Conservation (phyloP, 2,329 filamentous ascomycete genomes). For the Hypoxylon sp. region DNA sequence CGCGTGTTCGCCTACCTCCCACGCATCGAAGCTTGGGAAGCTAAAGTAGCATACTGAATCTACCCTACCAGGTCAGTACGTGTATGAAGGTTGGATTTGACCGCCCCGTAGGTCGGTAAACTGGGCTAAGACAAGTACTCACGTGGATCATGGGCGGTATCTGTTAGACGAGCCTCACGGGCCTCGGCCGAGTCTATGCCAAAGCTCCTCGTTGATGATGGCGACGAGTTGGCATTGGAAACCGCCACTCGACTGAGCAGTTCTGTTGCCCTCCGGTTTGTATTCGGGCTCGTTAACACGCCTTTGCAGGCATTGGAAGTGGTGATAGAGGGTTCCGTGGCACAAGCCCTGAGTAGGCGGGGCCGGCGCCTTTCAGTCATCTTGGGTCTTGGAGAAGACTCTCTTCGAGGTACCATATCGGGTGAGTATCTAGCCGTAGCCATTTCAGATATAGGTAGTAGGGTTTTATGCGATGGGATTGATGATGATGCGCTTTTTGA, state of each 20-base stretch:
- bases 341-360: slow-evolving; percentile 67
- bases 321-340: slow-evolving; percentile 71
- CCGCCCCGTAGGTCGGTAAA: slow-evolving; percentile 8
- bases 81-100: background rate
- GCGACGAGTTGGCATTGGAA: slow-evolving; percentile 60
- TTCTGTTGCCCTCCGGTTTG: slow-evolving; percentile 67
- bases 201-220: slow-evolving; percentile 57
- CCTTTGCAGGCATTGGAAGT: slow-evolving; percentile 68
- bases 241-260: slow-evolving; percentile 69
- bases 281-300: slow-evolving; percentile 64
- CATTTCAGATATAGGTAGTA: slow-evolving; percentile 51
- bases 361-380: slow-evolving; percentile 62
- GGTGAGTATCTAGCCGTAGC: slow-evolving; percentile 54
- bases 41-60: slow-evolving; percentile 75
- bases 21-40: slow-evolving; percentile 81
- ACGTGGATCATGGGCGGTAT: slow-evolving; percentile 50
- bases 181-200: slow-evolving; percentile 52
- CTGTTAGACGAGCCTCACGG: slow-evolving; percentile 43
- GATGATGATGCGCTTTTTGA: slow-evolving; percentile 16
- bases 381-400: slow-evolving; percentile 59
- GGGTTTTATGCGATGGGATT: slow-evolving; percentile 17
- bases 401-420: slow-evolving; percentile 57
- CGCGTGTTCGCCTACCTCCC: slow-evolving; percentile 65
- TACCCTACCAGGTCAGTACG: slow-evolving; percentile 45
- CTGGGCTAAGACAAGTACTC: slow-evolving; percentile 28